Evolutionary conservation across 345 rosid genomes (phyloP).

Genomic region (Boechera divaricarpa): DNA sequence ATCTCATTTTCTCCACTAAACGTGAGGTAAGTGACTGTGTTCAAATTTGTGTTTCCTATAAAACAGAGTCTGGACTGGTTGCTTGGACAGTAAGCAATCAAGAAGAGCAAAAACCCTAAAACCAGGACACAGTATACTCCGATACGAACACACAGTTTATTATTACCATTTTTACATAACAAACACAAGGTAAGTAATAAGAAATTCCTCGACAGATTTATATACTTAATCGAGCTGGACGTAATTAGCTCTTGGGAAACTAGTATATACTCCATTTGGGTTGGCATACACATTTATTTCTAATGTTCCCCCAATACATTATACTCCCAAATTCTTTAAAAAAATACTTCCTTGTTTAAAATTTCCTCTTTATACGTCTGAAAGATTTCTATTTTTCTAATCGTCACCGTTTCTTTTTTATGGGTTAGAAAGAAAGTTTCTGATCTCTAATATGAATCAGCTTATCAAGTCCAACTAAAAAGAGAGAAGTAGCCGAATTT

Average conservation of each 20-base stretch:
- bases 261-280: constrained; percentile 29
- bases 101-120: constrained; percentile 14
- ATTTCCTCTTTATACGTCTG: constrained; percentile 1
- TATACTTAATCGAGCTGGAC: constrained; percentile 23
- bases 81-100: constrained; percentile 46
- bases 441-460: constrained; percentile 4
- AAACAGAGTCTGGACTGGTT: constrained; percentile 86
- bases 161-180: constrained; percentile 28
- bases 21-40: not conserved
- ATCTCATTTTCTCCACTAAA: constrained; percentile 1
- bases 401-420: not conserved
- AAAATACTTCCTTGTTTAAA: not conserved
- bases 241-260: constrained; percentile 19
- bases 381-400: not conserved
- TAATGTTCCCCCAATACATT: constrained; percentile 16
- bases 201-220: constrained; percentile 28
- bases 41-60: constrained; percentile 20
- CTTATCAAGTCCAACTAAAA: not conserved
- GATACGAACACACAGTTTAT: constrained; percentile 37
- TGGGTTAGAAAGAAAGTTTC: not conserved
- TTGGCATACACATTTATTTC: constrained; percentile 26
- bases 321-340: constrained; percentile 8
- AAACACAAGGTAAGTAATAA: constrained; percentile 27
- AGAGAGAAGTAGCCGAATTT: not conserved
- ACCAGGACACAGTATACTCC: constrained; percentile 34